These are phyloP conservation scores for Tuber indicum DNA, from an alignment of 495 filamentous ascomycete genomes.

Conservation along the genomic window DNA sequence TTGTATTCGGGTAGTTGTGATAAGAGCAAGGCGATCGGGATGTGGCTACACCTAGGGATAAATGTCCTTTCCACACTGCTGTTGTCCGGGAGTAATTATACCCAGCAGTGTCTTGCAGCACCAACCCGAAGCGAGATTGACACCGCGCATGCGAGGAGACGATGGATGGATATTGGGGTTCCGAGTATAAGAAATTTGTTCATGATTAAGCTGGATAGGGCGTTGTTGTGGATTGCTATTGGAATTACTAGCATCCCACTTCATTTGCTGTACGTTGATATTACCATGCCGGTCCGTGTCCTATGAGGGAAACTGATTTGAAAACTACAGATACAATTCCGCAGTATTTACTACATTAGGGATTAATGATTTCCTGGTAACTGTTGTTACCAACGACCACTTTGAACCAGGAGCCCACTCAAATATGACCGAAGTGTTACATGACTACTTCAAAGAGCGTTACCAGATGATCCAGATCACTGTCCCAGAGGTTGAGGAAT, in stretches of 20 bases:
- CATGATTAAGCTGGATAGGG: not conserved
- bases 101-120: conserved; percentile 15
- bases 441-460: too few relatives aligned
- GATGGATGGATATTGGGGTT: conserved; percentile 19
- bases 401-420: not conserved
- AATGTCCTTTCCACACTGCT: conserved; percentile 3
- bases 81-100: too few relatives aligned
- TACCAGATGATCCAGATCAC: not conserved
- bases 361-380: not conserved
- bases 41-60: conserved; percentile 3
- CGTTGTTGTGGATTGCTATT: conserved; percentile 7
- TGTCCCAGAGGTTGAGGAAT: too few relatives aligned
- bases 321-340: conserved; percentile 31
- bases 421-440: conserved; percentile 4
- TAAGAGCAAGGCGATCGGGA: not conserved
- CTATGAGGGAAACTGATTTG: not conserved
- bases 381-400: not conserved
- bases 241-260: conserved; percentile 8
- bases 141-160: conserved; percentile 12
- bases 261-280: conserved; percentile 9
- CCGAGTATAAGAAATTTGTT: conserved; percentile 12
- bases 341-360: conserved; percentile 31
- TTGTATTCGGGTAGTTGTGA: conserved; percentile 10
- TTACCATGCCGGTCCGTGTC: not conserved
- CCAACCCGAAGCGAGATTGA: conserved; percentile 13